A percentile compares a stretch with the other conserved stretches of the same genome.
phyloP scores from a whole-genome alignment of 345 rosid genomes.

The Nephelium lappaceum region DNA sequence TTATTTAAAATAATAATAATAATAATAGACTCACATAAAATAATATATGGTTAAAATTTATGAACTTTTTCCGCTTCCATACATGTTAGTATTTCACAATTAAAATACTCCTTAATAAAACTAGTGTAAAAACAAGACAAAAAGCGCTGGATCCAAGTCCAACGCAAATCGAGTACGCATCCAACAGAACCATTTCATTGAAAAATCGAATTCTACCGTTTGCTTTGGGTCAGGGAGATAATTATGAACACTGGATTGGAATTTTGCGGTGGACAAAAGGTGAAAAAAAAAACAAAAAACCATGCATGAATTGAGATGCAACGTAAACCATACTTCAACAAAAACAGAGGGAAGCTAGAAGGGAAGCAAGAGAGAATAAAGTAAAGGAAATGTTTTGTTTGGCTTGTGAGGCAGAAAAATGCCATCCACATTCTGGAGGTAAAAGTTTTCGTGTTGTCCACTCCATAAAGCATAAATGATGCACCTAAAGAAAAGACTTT shows the following conservation, averaged over 20 bases:
- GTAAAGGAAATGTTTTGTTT: conserved; percentile 7
- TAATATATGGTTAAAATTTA: no score
- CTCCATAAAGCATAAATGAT: conserved; percentile 16
- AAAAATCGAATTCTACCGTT: neutral
- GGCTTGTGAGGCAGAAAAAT: conserved; percentile 27
- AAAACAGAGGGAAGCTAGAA: neutral
- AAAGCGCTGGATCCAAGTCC: no score
- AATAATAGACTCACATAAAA: no score
- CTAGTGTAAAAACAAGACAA: no score
- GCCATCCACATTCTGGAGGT: neutral
- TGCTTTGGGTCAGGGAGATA: neutral
- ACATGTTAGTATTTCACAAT: no score
- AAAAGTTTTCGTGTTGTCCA: conserved; percentile 28
- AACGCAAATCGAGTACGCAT: no score
- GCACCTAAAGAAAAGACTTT: neutral
- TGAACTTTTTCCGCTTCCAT: no score
- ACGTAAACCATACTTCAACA: neutral
- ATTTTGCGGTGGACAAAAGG: neutral
- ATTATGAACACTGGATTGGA: neutral
- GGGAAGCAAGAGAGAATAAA: neutral
- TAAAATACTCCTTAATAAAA: no score
- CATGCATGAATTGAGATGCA: neutral
- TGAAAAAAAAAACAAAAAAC: neutral
- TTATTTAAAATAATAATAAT: no score
- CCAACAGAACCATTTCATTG: neutral